These are phyloP conservation scores for Leccinum pachyderme DNA, from an alignment of 1,284 basidiomycete species.

Conservation along the genomic window DNA sequence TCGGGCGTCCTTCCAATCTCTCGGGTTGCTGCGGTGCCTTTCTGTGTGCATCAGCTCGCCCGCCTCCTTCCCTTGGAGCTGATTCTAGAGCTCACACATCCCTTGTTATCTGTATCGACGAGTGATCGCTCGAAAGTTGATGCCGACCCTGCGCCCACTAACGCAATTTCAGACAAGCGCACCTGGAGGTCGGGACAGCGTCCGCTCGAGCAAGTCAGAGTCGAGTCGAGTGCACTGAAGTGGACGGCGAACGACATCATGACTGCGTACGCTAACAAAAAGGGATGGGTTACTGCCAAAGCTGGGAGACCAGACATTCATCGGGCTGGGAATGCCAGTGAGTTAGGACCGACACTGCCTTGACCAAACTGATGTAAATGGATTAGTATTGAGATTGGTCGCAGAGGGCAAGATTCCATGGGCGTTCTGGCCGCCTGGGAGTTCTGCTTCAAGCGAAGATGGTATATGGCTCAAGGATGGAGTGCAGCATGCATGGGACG, in stretches of 20 bases:
- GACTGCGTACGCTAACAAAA: slow-evolving; percentile 70
- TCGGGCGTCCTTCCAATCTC: slow-evolving; percentile 86
- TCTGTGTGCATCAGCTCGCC: slow-evolving; percentile 70
- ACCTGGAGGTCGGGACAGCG: slow-evolving; percentile 64
- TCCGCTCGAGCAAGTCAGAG: slow-evolving; percentile 18
- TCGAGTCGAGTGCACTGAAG: slow-evolving; percentile 20
- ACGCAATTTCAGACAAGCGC: slow-evolving; percentile 51
- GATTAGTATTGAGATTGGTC: slow-evolving; percentile 35
- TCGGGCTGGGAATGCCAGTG: slow-evolving; percentile 85
- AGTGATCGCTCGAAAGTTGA: background rate
- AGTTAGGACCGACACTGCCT: slow-evolving; percentile 25
- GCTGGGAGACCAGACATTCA: slow-evolving; percentile 85
- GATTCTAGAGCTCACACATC: slow-evolving; percentile 61
- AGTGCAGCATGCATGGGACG: slow-evolving; percentile 31
- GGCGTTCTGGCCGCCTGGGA: slow-evolving; percentile 78
- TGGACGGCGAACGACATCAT: slow-evolving; percentile 87
- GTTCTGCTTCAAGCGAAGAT: slow-evolving; percentile 35
- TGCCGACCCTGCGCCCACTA: background rate
- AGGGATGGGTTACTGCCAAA: slow-evolving; percentile 86
- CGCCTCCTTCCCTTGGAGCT: slow-evolving; percentile 76
- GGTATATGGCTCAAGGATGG: slow-evolving; percentile 61
- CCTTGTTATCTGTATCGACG: slow-evolving; percentile 32
- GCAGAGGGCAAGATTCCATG: slow-evolving; percentile 80
- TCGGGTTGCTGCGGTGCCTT: slow-evolving; percentile 77
- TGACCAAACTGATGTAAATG: slow-evolving; percentile 8